Conservation (phyloP, 495 filamentous ascomycete species). For the Xylaria palmicola region DNA sequence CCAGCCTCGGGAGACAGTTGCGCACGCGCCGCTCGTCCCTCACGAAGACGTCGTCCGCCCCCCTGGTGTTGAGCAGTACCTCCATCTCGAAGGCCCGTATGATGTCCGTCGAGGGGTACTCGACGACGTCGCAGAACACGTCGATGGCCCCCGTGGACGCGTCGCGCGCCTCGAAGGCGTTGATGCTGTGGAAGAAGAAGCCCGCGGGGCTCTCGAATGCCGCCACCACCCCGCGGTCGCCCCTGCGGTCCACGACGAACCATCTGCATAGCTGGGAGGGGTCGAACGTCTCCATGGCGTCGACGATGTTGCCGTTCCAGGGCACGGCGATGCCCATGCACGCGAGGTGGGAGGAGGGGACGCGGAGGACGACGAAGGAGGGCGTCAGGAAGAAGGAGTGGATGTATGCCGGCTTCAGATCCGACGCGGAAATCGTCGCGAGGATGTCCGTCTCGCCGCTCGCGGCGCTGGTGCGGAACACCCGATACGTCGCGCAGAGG, state of each 20-base stretch:
- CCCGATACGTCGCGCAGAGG: constrained; percentile 49
- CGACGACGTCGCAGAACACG: constrained; percentile 58
- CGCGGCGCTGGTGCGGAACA: constrained; percentile 60
- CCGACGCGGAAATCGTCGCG: constrained; percentile 56
- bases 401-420: constrained; percentile 58
- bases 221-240: constrained; percentile 55
- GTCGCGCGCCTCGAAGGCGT: constrained; percentile 63
- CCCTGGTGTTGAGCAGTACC: constrained; percentile 49
- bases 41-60: constrained; percentile 26
- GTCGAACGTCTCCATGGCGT: constrained; percentile 55
- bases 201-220: constrained; percentile 59
- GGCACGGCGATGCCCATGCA: constrained; percentile 50
- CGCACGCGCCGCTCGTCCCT: constrained; percentile 32
- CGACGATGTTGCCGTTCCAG: constrained; percentile 57
- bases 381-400: constrained; percentile 71
- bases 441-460: constrained; percentile 69
- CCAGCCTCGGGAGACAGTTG: constrained; percentile 34
- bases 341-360: constrained; percentile 52
- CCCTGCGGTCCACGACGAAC: constrained; percentile 64
- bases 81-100: constrained; percentile 59
- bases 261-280: constrained; percentile 53
- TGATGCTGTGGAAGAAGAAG: constrained; percentile 76
- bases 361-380: constrained; percentile 65
- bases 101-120: constrained; percentile 55
- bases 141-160: constrained; percentile 36